Base-by-base conservation (phyloP, 1,284 basidiomycete species). In the Earliella scabrosa region DNA sequence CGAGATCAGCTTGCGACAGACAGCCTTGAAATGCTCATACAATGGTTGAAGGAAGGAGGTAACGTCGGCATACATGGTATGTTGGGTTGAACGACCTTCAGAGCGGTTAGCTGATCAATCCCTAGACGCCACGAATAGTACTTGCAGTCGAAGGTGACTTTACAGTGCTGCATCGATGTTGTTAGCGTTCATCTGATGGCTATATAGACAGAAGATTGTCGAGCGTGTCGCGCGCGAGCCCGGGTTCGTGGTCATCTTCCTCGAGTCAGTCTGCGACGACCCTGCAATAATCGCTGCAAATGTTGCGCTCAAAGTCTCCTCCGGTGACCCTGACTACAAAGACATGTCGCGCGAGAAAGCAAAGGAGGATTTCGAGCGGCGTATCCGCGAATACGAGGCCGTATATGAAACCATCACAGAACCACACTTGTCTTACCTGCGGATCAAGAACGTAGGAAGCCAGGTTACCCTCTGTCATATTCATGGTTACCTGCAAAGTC, bases 31-130 rank as follows among this genome's bases (percentile, higher is more conserved):
- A 94, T 93, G 83, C 76, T 99, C 38, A 98, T 99, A 61, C 80
- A 85, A 38, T 99, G 97, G 97, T 77, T 99, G 52, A 95, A 93
- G 75, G 86, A 90, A 39, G 94, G 94, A 14, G 97, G 97, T 0
- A 99, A 99, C 69, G 97, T 99, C 31, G 97, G 95, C 8, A 98
- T 99, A 64, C 97, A 98, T 73, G 97, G 94, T 93, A 65, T 50
- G 81, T 69, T 32, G 23, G 35, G 57, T 29, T 6, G 36, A 9
- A 35, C n/a, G n/a, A n/a, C n/a, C n/a, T n/a, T n/a, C 5, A 10
- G 8, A 24, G 8, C 11, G 10, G 18, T 20, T 7, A 23, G 20
- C 26, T 3, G 18, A 18, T 23, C 31, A 52, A 23, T 16, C 29
- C 26, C 11, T 40, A 95, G 93, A 98, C 73, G 96, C 96, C 1